Percentiles rank a stretch among this genome's conserved stretches.
Conservation (phyloP, 2,329 filamentous ascomycete genomes). For the Fusarium floridanum region DNA sequence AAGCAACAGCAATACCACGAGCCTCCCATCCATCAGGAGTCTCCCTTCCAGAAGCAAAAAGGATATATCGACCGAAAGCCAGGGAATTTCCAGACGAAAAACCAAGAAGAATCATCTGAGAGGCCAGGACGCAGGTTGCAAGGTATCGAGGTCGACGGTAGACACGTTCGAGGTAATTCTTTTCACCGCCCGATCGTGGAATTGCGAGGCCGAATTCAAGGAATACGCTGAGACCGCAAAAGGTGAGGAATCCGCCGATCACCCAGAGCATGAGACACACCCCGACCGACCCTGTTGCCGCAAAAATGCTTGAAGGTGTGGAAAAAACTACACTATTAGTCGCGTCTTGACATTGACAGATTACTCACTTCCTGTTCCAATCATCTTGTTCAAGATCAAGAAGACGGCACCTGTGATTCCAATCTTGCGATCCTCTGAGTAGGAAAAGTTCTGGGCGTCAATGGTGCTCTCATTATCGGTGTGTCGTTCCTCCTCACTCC, state of each 20-base stretch:
- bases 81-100: slow-evolving; percentile 71
- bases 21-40: slow-evolving; percentile 66
- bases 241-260: slow-evolving; percentile 65
- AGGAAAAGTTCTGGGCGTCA: slow-evolving; percentile 58
- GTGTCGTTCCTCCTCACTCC: slow-evolving; percentile 36
- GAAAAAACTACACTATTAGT: slow-evolving; percentile 60
- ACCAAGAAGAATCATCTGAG: slow-evolving; percentile 72
- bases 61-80: slow-evolving; percentile 69
- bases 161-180: slow-evolving; percentile 75
- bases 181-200: slow-evolving; percentile 73
- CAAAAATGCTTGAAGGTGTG: slow-evolving; percentile 66
- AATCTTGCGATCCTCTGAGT: slow-evolving; percentile 61
- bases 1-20: slow-evolving; percentile 67
- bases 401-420: slow-evolving; percentile 66
- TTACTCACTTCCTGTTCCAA: slow-evolving; percentile 66
- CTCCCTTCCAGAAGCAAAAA: slow-evolving; percentile 64
- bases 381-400: slow-evolving; percentile 70
- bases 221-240: slow-evolving; percentile 71
- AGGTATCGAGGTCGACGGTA: slow-evolving; percentile 71
- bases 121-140: slow-evolving; percentile 69
- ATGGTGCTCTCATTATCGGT: slow-evolving; percentile 42
- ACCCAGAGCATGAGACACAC: slow-evolving; percentile 49
- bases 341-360: fast-evolving
- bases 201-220: slow-evolving; percentile 74
- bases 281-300: slow-evolving; percentile 65